These are phyloP conservation scores for Ascobolus immersus DNA, from an alignment of 495 filamentous ascomycete species.

Conservation along the genomic window DNA sequence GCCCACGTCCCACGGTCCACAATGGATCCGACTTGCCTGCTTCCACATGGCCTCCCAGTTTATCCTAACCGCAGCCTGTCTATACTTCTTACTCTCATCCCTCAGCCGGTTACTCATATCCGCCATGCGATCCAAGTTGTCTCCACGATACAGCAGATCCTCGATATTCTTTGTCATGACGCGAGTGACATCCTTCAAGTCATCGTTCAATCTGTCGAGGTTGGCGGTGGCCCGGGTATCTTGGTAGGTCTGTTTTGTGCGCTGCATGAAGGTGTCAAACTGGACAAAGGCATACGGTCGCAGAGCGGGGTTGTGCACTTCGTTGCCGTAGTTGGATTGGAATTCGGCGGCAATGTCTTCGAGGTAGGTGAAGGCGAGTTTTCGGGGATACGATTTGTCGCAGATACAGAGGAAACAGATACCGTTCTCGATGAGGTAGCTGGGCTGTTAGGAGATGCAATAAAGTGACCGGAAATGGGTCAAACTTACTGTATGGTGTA, in stretches of 20 bases:
- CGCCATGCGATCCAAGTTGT: conserved; percentile 89
- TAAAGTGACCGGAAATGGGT: conserved; percentile 2
- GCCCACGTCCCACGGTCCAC: not conserved
- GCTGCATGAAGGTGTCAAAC: conserved; percentile 89
- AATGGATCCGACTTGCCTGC: conserved; percentile 30
- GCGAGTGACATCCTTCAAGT: conserved; percentile 89
- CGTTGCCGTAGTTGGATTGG: conserved; percentile 50
- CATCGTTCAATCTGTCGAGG: conserved; percentile 73
- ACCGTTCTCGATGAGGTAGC: conserved; percentile 61
- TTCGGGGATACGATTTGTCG: conserved; percentile 83
- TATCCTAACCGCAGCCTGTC: conserved; percentile 73
- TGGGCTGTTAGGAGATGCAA: conserved; percentile 15
- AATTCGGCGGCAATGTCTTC: conserved; percentile 79
- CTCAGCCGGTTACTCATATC: conserved; percentile 64
- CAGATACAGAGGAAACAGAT: conserved; percentile 81
- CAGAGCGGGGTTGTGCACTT: conserved; percentile 46
- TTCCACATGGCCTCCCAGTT: conserved; percentile 95
- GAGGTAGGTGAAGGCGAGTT: conserved; percentile 96
- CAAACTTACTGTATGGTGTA: conserved; percentile 61
- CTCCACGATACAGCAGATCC: conserved; percentile 82
- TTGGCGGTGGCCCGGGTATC: conserved; percentile 72
- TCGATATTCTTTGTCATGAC: conserved; percentile 99
- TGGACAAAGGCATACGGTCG: conserved; percentile 91
- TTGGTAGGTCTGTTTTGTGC: conserved; percentile 83
- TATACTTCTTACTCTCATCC: conserved; percentile 87